Evolutionary conservation across 768 basidiomycete genomes (phyloP).

Genomic region (Erythrobasidium yunnanense): DNA sequence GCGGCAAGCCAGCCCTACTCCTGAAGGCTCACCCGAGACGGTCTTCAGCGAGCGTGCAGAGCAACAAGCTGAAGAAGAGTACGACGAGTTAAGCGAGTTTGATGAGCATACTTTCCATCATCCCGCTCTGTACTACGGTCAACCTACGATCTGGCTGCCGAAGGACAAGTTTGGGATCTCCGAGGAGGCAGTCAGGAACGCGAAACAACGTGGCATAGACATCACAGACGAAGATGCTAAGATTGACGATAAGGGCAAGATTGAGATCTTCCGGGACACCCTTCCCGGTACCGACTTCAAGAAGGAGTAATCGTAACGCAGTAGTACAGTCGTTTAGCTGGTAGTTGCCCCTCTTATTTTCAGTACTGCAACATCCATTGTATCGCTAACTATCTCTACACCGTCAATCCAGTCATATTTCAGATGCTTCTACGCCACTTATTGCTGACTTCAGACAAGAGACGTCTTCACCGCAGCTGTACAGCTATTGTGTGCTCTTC

Average conservation of each 20-base stretch:
- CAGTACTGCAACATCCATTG: too few species aligned
- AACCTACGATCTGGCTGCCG: constrained; percentile 76
- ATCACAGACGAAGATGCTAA: constrained; percentile 32
- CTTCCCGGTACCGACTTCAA: constrained; percentile 38
- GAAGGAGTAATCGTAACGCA: neutral
- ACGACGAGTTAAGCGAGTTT: neutral
- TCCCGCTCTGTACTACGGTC: constrained; percentile 57
- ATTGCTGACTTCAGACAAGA: too few species aligned
- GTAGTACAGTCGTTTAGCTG: neutral
- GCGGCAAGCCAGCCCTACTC: too few species aligned
- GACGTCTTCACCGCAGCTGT: too few species aligned
- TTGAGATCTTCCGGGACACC: constrained; percentile 45
- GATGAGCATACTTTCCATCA: constrained; percentile 57
- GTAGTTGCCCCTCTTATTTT: too few species aligned
- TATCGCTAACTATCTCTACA: too few species aligned
- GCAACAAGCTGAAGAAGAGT: neutral
- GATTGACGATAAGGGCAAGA: constrained; percentile 56
- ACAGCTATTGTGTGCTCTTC: too few species aligned
- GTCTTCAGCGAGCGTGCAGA: too few species aligned
- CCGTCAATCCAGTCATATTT: too few species aligned
- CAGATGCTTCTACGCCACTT: too few species aligned
- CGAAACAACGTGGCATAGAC: constrained; percentile 42
- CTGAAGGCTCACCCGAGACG: too few species aligned
- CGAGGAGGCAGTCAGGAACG: constrained; percentile 52
- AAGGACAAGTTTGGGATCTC: constrained; percentile 59